A percentile compares a stretch with the other conserved stretches of the same genome.
Evolutionary conservation across 1,284 basidiomycete species (phyloP).

Genomic region (Butyriboletus appendiculatus): DNA sequence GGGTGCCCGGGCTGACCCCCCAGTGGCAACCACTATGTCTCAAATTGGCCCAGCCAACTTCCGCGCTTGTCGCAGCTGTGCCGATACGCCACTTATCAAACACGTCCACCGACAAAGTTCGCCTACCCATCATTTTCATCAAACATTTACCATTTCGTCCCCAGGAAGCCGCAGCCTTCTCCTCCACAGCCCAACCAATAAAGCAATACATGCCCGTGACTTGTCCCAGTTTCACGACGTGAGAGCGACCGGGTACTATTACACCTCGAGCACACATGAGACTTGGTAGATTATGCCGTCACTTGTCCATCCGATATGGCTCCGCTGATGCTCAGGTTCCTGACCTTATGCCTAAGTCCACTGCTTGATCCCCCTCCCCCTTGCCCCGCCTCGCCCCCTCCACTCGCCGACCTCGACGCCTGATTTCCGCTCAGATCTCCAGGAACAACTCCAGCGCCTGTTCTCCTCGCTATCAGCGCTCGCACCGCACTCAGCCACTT

Average conservation of each 20-base stretch:
- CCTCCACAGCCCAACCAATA: neutral
- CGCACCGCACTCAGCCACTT: conserved; percentile 96
- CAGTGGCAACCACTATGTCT: conserved; percentile 27
- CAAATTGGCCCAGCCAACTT: conserved; percentile 25
- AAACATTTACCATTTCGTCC: conserved; percentile 6
- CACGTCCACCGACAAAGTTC: conserved; percentile 25
- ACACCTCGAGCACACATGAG: conserved; percentile 11
- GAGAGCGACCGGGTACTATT: conserved; percentile 23
- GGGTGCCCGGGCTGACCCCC: conserved; percentile 17
- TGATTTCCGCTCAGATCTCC: conserved; percentile 31
- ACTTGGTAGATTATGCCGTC: conserved; percentile 25
- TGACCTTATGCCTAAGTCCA: conserved; percentile 45
- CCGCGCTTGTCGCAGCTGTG: conserved; percentile 36
- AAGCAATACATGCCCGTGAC: conserved; percentile 9
- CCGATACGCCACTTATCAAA: conserved; percentile 33
- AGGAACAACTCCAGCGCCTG: conserved; percentile 47
- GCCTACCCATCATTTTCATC: conserved; percentile 7
- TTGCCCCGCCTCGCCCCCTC: conserved; percentile 21
- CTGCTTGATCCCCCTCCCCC: conserved; percentile 18
- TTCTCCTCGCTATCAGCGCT: conserved; percentile 80
- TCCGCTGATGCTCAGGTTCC: conserved; percentile 45
- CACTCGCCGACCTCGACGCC: conserved; percentile 18
- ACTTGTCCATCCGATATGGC: conserved; percentile 16
- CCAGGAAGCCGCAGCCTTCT: conserved; percentile 2
- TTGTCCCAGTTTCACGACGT: conserved; percentile 15